These are phyloP conservation scores for Coemansia sp. DNA, from an alignment of 371 early-diverging fungal species.

Conservation along the genomic window DNA sequence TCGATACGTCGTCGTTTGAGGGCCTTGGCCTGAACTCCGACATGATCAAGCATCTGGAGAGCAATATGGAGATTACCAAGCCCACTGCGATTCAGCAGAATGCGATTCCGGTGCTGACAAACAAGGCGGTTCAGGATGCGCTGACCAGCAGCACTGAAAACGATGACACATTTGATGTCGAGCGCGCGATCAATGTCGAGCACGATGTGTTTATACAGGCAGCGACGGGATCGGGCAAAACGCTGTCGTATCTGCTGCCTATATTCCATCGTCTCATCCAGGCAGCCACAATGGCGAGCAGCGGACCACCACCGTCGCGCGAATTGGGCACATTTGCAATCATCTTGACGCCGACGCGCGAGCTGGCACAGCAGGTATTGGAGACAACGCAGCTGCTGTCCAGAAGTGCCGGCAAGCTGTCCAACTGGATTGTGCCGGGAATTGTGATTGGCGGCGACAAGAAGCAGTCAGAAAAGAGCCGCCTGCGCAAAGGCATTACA, in stretches of 20 bases:
- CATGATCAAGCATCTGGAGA: conserved; percentile 61
- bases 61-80: conserved; percentile 63
- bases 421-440: conserved; percentile 95
- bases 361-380: conserved; percentile 96
- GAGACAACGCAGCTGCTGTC: conserved; percentile 71
- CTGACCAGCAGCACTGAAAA: conserved; percentile 4
- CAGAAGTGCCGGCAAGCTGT: conserved; percentile 41
- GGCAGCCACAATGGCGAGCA: conserved; percentile 28
- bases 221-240: conserved; percentile 98
- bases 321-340: conserved; percentile 52
- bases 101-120: conserved; percentile 88
- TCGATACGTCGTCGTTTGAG: conserved; percentile 59
- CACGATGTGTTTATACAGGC: conserved; percentile 95
- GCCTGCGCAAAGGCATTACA: conserved; percentile 89
- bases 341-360: conserved; percentile 92
- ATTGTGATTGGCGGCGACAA: conserved; percentile 91
- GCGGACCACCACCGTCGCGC: conserved; percentile 43
- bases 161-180: conserved; percentile 50
- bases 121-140: conserved; percentile 44
- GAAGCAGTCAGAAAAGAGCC: conserved; percentile 88
- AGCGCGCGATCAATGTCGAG: conserved; percentile 58
- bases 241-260: conserved; percentile 94
- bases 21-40: conserved; percentile 73
- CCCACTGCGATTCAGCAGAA: conserved; percentile 96
- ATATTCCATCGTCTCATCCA: conserved; percentile 71